A percentile compares a stretch with the other conserved stretches of the same genome.
These are phyloP conservation scores for Leccinum uliginosum DNA, from an alignment of 768 basidiomycete genomes.

Conservation along the genomic window DNA sequence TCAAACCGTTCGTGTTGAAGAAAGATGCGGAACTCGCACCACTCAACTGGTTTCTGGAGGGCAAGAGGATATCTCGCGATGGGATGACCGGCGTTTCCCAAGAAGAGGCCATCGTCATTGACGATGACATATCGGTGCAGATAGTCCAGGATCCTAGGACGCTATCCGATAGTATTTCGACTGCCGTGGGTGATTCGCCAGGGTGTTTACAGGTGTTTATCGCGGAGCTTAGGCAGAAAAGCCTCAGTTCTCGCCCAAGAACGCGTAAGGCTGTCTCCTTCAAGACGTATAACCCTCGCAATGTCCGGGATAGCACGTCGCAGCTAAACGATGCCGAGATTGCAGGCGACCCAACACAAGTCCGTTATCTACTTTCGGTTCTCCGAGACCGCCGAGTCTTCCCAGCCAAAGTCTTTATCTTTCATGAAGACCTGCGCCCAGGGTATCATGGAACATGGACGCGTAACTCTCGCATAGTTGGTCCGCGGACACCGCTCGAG, in stretches of 20 bases:
- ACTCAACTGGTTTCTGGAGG: conserved; percentile 58
- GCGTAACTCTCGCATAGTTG: conserved; percentile 68
- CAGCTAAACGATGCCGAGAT: conserved; percentile 77
- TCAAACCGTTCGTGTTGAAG: conserved; percentile 77
- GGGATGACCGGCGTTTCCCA: conserved; percentile 22
- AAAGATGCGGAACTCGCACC: conserved; percentile 72
- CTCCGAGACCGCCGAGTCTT: conserved; percentile 59
- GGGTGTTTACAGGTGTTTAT: conserved; percentile 15
- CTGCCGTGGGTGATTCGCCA: background rate
- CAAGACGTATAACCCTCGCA: conserved; percentile 30
- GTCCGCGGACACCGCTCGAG: conserved; percentile 79
- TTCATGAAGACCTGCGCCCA: conserved; percentile 79
- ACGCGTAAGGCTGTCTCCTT: conserved; percentile 17
- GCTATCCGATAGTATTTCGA: background rate
- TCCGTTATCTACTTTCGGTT: conserved; percentile 57
- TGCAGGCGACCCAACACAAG: conserved; percentile 62
- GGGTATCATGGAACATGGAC: conserved; percentile 97
- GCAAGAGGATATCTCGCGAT: conserved; percentile 24
- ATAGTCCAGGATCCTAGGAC: conserved; percentile 6
- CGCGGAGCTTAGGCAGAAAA: conserved; percentile 30
- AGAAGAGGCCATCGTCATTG: conserved; percentile 57
- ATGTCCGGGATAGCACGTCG: conserved; percentile 49
- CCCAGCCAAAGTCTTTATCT: conserved; percentile 80
- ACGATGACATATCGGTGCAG: conserved; percentile 33
- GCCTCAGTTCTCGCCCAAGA: conserved; percentile 18